phyloP scores from a whole-genome alignment of 2,329 filamentous ascomycete species.

The Fusarium denticulatum region DNA sequence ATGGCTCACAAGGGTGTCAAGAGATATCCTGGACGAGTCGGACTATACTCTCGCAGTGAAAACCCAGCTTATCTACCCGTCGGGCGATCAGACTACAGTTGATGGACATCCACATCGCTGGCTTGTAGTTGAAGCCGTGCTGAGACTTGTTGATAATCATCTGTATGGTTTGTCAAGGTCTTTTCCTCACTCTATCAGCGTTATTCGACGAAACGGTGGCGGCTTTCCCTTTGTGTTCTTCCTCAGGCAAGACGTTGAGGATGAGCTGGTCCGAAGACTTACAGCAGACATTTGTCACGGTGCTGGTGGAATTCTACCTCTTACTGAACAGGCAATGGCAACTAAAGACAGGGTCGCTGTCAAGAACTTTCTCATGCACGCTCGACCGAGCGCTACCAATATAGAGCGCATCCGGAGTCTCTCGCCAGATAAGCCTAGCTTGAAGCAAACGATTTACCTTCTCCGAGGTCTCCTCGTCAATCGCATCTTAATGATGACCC shows the following conservation, averaged over 20 bases:
- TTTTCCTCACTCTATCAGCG: slow-evolving; percentile 47
- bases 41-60: slow-evolving; percentile 65
- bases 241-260: slow-evolving; percentile 59
- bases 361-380: slow-evolving; percentile 38
- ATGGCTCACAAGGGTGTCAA: slow-evolving; percentile 59
- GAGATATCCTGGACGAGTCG: slow-evolving; percentile 74
- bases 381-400: slow-evolving; percentile 9
- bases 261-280: slow-evolving; percentile 49
- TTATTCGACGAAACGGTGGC: slow-evolving; percentile 47
- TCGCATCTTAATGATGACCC: slow-evolving; percentile 65
- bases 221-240: slow-evolving; percentile 63
- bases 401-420: slow-evolving; percentile 25
- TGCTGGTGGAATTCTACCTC: slow-evolving; percentile 35
- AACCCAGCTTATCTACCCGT: slow-evolving; percentile 68
- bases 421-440: slow-evolving; percentile 35
- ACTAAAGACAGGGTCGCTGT: slow-evolving; percentile 38
- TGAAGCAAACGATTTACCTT: slow-evolving; percentile 56
- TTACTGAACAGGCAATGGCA: slow-evolving; percentile 29
- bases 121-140: slow-evolving; percentile 55
- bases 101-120: slow-evolving; percentile 66
- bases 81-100: slow-evolving; percentile 59
- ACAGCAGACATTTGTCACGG: slow-evolving; percentile 37
- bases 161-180: slow-evolving; percentile 47
- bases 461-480: slow-evolving; percentile 71
- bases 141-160: slow-evolving; percentile 56